Conservation (phyloP, 257 asterid species). For the Scutellaria baicalensis region DNA sequence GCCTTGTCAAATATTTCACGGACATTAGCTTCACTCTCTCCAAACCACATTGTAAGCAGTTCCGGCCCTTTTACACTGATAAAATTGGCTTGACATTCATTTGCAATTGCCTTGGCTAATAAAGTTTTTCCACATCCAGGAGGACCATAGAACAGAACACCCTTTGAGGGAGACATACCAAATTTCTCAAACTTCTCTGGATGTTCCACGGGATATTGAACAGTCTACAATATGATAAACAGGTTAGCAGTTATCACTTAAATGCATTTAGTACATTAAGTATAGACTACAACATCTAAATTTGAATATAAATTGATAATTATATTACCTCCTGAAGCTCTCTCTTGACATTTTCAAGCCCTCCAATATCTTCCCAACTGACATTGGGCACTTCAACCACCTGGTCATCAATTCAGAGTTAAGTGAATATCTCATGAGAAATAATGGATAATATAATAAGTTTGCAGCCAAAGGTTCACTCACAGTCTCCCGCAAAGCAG, state of each 20-base stretch:
- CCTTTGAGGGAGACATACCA: constrained; percentile 69
- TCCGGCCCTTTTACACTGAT: constrained; percentile 65
- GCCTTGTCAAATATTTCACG: constrained; percentile 67
- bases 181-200: constrained; percentile 67
- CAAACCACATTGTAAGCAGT: constrained; percentile 68
- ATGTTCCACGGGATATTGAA: constrained; percentile 66
- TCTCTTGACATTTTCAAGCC: constrained; percentile 55
- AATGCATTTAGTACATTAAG: not conserved
- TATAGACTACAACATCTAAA: not conserved
- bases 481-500: constrained; percentile 54
- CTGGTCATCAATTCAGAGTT: constrained; percentile 19
- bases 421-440: not conserved
- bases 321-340: constrained; percentile 53
- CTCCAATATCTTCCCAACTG: constrained; percentile 53
- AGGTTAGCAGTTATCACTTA: not conserved
- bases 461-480: constrained; percentile 17
- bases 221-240: constrained; percentile 34
- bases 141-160: constrained; percentile 64
- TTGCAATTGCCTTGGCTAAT: constrained; percentile 64
- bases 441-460: not conserved
- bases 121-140: constrained; percentile 69
- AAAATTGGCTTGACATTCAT: constrained; percentile 61
- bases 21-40: constrained; percentile 74
- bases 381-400: constrained; percentile 56
- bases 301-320: not conserved